Conservation (phyloP, 176 grass and related monocot genomes). For the Pontederia crassipes region DNA sequence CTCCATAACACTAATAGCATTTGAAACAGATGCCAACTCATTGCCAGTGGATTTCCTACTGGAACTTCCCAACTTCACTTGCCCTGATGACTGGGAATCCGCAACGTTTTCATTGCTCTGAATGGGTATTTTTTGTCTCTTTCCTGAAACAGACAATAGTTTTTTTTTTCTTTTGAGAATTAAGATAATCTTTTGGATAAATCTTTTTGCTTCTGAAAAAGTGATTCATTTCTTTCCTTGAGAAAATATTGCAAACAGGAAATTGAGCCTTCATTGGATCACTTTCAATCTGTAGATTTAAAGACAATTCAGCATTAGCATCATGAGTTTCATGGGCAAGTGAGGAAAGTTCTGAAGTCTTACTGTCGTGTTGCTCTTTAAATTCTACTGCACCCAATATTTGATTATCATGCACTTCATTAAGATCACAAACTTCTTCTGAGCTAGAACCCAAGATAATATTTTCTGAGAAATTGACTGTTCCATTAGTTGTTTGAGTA, state of each 20-base stretch:
- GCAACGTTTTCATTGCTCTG: constrained; percentile 20
- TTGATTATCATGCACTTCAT: constrained; percentile 9
- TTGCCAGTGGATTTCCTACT: constrained; percentile 30
- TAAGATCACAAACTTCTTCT: constrained; percentile 14
- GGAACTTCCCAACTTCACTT: constrained; percentile 29
- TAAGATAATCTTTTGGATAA: constrained; percentile 65
- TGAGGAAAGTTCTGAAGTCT: constrained; percentile 12
- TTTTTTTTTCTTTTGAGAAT: constrained; percentile 32
- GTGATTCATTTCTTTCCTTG: constrained; percentile 62
- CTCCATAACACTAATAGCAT: constrained; percentile 34
- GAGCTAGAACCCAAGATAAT: constrained; percentile 24
- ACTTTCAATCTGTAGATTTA: constrained; percentile 35
- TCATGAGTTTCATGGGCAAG: constrained; percentile 21
- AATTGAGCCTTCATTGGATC: constrained; percentile 73
- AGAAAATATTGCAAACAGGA: constrained; percentile 79
- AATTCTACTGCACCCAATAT: constrained; percentile 28
- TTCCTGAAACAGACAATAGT: constrained; percentile 25
- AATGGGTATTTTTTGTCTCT: constrained; percentile 23
- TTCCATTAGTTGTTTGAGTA: not conserved
- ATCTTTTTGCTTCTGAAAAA: constrained; percentile 77
- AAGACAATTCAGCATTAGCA: constrained; percentile 25
- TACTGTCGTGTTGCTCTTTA: constrained; percentile 34
- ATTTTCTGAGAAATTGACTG: constrained; percentile 9
- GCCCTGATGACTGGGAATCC: constrained; percentile 31
- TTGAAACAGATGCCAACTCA: constrained; percentile 37